phyloP scores from a whole-genome alignment of 1,139 yeast genomes.

The Kazachstania sp. region DNA sequence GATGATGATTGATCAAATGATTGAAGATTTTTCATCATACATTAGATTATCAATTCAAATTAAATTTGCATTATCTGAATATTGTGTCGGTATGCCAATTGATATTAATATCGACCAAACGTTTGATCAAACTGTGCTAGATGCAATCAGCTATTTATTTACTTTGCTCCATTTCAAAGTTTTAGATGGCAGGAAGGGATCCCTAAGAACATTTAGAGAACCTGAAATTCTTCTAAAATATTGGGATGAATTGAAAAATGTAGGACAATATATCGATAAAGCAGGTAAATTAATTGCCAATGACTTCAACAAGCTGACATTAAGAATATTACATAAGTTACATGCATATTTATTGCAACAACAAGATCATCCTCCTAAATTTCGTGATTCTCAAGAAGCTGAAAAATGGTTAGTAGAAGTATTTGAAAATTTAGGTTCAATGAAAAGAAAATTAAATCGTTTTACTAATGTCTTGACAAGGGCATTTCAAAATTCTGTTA shows the following conservation, averaged over 20 bases:
- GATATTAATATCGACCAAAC: conserved; percentile 57
- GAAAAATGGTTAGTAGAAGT: conserved; percentile 73
- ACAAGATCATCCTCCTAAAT: conserved; percentile 51
- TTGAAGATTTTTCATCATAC: conserved; percentile 75
- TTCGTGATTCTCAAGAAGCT: conserved; percentile 48
- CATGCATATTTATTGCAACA: conserved; percentile 67
- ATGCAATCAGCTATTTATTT: conserved; percentile 69
- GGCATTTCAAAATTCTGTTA: conserved; percentile 69
- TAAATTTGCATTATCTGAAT: conserved; percentile 59
- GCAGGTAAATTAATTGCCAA: conserved; percentile 79
- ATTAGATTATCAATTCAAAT: conserved; percentile 69
- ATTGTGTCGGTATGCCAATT: conserved; percentile 71
- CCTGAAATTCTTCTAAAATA: conserved; percentile 81
- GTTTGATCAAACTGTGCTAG: conserved; percentile 65
- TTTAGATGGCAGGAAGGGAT: conserved; percentile 62
- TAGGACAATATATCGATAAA: conserved; percentile 69
- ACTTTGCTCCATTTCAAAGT: conserved; percentile 66
- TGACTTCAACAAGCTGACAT: conserved; percentile 57
- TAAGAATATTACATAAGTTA: conserved; percentile 60
- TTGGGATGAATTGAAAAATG: conserved; percentile 64
- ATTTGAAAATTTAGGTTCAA: conserved; percentile 75
- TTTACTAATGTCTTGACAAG: conserved; percentile 62
- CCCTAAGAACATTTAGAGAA: conserved; percentile 79
- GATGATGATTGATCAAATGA: conserved; percentile 93
- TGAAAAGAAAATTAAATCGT: conserved; percentile 75